Percentiles rank a stretch among this genome's conserved stretches.
phyloP scores from a whole-genome alignment of 2,329 filamentous ascomycete species.

The Colletotrichum sp. region DNA sequence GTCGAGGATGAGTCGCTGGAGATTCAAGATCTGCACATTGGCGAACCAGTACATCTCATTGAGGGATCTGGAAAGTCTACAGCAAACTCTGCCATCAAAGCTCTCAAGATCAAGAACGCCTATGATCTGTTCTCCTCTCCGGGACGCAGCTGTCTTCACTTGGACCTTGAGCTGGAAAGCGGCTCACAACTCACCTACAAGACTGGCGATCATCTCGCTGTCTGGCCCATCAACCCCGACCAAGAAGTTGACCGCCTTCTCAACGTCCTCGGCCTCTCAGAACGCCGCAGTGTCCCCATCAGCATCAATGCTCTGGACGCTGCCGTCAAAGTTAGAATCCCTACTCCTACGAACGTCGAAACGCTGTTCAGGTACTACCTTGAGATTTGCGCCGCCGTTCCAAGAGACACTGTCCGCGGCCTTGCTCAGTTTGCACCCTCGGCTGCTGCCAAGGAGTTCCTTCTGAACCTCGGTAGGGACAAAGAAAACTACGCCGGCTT shows the following conservation, averaged over 20 bases:
- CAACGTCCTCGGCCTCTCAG: constrained; percentile 28
- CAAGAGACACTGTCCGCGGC: constrained; percentile 29
- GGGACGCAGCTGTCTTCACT: constrained; percentile 32
- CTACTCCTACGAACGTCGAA: constrained; percentile 41
- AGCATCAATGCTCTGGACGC: constrained; percentile 27
- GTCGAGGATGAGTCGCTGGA: constrained; percentile 24
- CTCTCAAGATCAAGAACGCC: constrained; percentile 21
- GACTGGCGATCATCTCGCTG: constrained; percentile 45
- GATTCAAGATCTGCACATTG: constrained; percentile 24
- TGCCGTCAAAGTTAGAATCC: constrained; percentile 30
- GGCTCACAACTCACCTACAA: constrained; percentile 34
- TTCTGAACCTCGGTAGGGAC: constrained; percentile 37
- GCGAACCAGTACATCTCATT: constrained; percentile 23
- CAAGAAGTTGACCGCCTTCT: constrained; percentile 36
- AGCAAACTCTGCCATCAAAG: constrained; percentile 21
- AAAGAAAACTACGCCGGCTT: constrained; percentile 25
- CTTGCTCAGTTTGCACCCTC: constrained; percentile 2
- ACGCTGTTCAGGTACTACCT: constrained; percentile 49
- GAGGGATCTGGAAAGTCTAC: constrained; percentile 6
- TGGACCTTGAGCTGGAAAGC: constrained; percentile 40
- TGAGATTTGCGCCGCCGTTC: constrained; percentile 40
- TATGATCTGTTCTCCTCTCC: constrained; percentile 28
- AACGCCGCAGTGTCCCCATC: constrained; percentile 28
- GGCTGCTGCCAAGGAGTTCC: not conserved
- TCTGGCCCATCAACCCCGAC: constrained; percentile 44